Evolutionary conservation across 768 basidiomycete genomes (phyloP).

Genomic region (Russula dissimulans): DNA sequence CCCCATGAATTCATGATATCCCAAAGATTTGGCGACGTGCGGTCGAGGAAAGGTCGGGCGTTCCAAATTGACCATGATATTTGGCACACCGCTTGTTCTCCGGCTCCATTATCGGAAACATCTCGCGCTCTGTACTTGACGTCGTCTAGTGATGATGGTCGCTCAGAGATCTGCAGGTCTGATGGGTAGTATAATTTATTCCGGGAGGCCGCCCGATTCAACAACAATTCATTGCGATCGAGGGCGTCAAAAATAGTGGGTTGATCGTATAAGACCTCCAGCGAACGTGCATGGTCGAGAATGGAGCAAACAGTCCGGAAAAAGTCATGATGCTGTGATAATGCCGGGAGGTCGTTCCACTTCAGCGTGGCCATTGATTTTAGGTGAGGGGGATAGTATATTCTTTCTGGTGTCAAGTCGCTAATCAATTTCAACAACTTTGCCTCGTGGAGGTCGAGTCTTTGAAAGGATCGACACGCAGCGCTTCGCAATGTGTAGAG

Average conservation of each 20-base stretch:
- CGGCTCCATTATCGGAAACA: neutral
- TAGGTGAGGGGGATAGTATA: conserved; percentile 1
- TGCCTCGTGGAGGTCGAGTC: conserved; percentile 14
- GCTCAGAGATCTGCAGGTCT: no score
- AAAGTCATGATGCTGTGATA: conserved; percentile 8
- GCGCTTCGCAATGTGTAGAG: conserved; percentile 32
- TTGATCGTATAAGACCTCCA: neutral
- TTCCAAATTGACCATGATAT: conserved; percentile 4
- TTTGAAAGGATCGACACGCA: conserved; percentile 33
- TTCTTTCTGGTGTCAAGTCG: neutral
- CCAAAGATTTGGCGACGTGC: neutral
- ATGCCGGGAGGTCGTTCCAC: conserved; percentile 4
- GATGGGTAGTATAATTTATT: conserved; percentile 1
- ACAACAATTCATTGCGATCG: neutral
- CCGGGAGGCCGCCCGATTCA: neutral
- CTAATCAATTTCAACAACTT: neutral
- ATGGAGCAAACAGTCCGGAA: neutral
- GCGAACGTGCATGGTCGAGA: neutral
- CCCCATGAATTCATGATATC: neutral
- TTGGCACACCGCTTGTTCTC: neutral
- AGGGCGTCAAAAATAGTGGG: neutral
- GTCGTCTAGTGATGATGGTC: neutral
- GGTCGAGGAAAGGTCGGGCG: neutral
- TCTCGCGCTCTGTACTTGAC: conserved; percentile 1
- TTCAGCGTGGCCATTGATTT: neutral